Evolutionary conservation across 2,329 filamentous ascomycete species (phyloP).

Genomic region (Fusarium succisae): DNA sequence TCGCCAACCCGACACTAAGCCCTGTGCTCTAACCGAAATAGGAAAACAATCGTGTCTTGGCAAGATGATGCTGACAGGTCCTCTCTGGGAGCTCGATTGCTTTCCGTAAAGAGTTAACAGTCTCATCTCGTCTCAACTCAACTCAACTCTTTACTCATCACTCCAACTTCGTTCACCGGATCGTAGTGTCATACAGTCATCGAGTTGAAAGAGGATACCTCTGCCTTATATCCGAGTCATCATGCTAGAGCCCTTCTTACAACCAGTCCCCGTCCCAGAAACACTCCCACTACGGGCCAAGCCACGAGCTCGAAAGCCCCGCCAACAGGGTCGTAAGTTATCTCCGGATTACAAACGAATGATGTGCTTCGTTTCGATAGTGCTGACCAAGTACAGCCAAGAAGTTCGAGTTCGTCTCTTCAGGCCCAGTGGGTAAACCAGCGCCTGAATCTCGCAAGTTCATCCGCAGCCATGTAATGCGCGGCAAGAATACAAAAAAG

Average conservation of each 20-base stretch:
- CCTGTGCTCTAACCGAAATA: slow-evolving; percentile 26
- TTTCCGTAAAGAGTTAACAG: slow-evolving; percentile 26
- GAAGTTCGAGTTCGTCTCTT: slow-evolving; percentile 43
- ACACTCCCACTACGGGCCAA: neutral
- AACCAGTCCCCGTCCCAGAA: neutral
- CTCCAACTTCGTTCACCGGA: fast-evolving
- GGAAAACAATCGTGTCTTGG: slow-evolving; percentile 40
- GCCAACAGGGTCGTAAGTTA: slow-evolving; percentile 9
- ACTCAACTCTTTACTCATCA: neutral
- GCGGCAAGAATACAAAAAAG: slow-evolving; percentile 40
- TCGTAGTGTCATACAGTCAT: fast-evolving
- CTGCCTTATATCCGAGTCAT: neutral
- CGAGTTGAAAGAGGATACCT: neutral
- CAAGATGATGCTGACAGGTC: slow-evolving; percentile 1
- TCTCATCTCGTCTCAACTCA: neutral
- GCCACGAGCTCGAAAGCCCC: slow-evolving; percentile 5
- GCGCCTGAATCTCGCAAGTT: slow-evolving; percentile 39
- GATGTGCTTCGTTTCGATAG: neutral
- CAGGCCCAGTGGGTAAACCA: slow-evolving; percentile 37
- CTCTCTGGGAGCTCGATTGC: neutral
- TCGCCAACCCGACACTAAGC: neutral
- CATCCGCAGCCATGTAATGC: slow-evolving; percentile 44
- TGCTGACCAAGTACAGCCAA: slow-evolving; percentile 14
- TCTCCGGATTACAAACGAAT: neutral
- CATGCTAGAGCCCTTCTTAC: slow-evolving; percentile 28